Evolutionary conservation across 2,329 filamentous ascomycete species (phyloP), one percentile per base, ranked within the genome.

Genomic region (Curvularia hawaiiensis): DNA sequence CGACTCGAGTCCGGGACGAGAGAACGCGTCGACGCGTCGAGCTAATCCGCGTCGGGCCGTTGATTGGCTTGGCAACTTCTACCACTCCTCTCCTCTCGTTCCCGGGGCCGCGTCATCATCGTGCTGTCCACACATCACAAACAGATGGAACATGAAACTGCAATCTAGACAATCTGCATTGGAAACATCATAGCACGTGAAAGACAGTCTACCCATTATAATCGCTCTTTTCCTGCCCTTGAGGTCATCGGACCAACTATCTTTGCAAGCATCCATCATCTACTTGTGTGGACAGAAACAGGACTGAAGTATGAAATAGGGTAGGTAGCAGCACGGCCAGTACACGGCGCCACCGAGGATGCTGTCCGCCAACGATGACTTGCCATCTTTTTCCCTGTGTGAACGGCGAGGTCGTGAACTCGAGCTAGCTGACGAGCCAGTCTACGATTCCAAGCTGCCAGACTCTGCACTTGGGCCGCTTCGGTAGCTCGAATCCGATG

Each of bases 241-340:
- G n/a, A 50, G 18, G 26, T 11, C 10, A 20, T 12, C 50, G 50
- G 28, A 35, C 18, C 35, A 48, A 10, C 16, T 16, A 33, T 30
- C 11, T 26, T 11, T 12, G 9, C 4, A 18, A 24, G 18, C 5
- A 16, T 8, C 38, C 41, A n/a, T 35, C 41, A n/a, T 35, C 20
- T 35, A 55, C 39, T 33, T 61, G 9, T 57, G 67, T 55, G 71
- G 74, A 64, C 74, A 76, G 53, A 74, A 75, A 16, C 70, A 75
- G 28, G 72, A 69, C 40, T 64, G 66, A 40, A 75, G 60, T 52
- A 74, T 61, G 38, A 72, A 74, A 47, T 71, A 63, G 35, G 74
- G 74, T 14, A 75, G 64, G 67, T 68, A 75, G 46, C 70, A 70
- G 51, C 71, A 70, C 8, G 67, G 64, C 61, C 65, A 73, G 52